Base-by-base conservation (phyloP, 2,329 filamentous ascomycete genomes). In the Tolypocladium amazonense region DNA sequence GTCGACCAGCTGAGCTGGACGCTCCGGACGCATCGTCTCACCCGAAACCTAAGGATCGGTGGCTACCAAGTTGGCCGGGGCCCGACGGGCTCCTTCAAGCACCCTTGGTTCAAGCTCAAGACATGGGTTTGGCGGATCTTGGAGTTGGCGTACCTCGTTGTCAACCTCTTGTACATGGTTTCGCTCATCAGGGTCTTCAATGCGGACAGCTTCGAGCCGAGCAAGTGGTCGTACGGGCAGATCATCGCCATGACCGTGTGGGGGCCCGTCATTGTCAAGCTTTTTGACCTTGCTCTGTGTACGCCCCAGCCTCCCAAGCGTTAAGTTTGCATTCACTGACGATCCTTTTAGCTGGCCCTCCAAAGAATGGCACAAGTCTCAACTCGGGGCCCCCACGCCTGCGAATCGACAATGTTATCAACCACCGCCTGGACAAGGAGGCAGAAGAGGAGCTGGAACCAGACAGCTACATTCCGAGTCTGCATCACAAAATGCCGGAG, bases 211-310 rank as follows among this genome's bases (percentile, higher is more conserved):
- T 75, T 75, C 56, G 67, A 69, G 27, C 67, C 69, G 1, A 73
- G 69, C 30, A 65, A 66, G 25, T 75, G 73, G 73, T 70, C 67
- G 0, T 75, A 75, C 27, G 73, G 73, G 7, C 73, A 75, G 59
- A 75, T 75, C 58, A 75, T 75, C 50, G 73, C 73, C 45, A 71
- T 75, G 39, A 74, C 73, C 0, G 71, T 74, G 6, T 75, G 73
- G 73, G 73, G 73, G 0, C 73, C 73, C 11, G 71, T 75, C 60
- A 73, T 75, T 58, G 72, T 75, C 50, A 75, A 75, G 58, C 58
- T 75, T n/a, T 71, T 75, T 60, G 70, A 74, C 43, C 66, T 75
- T 3, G 65, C 73, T 15, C 58, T 74, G n/a, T 73, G 72, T 73
- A 65, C 69, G 72, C 64, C 39, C 12, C 20, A 9, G 43, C 23